Evolutionary conservation across 768 basidiomycete genomes (phyloP).

Genomic region (Saitozyma podzolica): DNA sequence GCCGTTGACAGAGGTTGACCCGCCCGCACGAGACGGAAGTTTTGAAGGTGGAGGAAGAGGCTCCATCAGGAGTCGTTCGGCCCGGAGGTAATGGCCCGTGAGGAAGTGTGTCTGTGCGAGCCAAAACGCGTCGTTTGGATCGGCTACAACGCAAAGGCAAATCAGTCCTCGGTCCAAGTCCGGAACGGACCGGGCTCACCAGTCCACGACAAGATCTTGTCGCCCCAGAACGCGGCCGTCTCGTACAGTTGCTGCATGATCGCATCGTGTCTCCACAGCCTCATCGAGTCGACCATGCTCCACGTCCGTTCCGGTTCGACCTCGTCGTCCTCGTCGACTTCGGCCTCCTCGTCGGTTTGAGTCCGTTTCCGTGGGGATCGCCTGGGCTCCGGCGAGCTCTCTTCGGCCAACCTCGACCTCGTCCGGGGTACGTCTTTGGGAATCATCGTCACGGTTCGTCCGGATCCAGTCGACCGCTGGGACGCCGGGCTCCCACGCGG

Average conservation of each 20-base stretch:
- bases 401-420: too few relatives aligned
- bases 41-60: slow-evolving; percentile 65
- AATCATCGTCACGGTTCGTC: too few relatives aligned
- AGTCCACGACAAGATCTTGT: slow-evolving; percentile 94
- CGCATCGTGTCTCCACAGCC: slow-evolving; percentile 95
- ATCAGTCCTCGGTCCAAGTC: neutral
- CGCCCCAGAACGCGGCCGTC: slow-evolving; percentile 97
- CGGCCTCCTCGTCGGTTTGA: neutral
- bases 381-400: too few relatives aligned
- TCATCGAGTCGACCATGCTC: slow-evolving; percentile 91
- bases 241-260: slow-evolving; percentile 98
- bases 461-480: too few relatives aligned
- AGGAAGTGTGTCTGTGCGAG: slow-evolving; percentile 96
- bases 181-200: slow-evolving; percentile 59
- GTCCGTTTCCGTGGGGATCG: neutral
- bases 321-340: slow-evolving; percentile 45
- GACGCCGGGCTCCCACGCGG: slow-evolving; percentile 4
- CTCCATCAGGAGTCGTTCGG: slow-evolving; percentile 84
- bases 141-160: slow-evolving; percentile 59
- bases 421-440: too few relatives aligned
- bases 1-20: slow-evolving; percentile 2
- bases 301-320: slow-evolving; percentile 56
- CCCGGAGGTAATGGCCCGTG: slow-evolving; percentile 90
- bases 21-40: neutral
- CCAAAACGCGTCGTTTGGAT: slow-evolving; percentile 99